phyloP scores from a whole-genome alignment of 2,329 filamentous ascomycete genomes.

The Exophiala lecanii-corni region DNA sequence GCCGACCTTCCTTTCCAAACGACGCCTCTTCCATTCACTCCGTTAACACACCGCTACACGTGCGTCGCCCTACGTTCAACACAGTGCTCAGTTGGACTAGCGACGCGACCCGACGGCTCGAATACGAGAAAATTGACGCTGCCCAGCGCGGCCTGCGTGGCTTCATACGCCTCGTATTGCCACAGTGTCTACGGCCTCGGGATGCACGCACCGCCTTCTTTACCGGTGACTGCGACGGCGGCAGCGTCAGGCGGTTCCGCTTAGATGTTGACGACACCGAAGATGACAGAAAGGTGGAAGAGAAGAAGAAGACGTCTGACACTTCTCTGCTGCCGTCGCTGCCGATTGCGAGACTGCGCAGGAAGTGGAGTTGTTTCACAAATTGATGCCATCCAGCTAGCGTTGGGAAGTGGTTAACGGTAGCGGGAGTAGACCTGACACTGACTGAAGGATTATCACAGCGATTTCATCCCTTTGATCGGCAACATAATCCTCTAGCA shows the following conservation, averaged over 20 bases:
- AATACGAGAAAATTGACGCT: constrained; percentile 52
- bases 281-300: constrained; percentile 26
- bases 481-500: no score
- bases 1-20: no score
- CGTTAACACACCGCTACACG: no score
- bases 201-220: constrained; percentile 38
- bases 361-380: no score
- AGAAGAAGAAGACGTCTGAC: constrained; percentile 1
- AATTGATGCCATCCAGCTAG: no score
- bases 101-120: constrained; percentile 38
- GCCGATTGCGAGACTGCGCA: no score
- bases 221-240: constrained; percentile 39
- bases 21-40: background rate
- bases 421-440: no score
- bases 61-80: constrained; percentile 28
- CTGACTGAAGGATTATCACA: no score
- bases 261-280: constrained; percentile 42
- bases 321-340: no score
- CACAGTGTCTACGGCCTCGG: constrained; percentile 36
- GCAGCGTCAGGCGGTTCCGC: constrained; percentile 42
- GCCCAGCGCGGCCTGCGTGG: constrained; percentile 40
- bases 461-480: no score
- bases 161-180: constrained; percentile 39
- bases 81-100: constrained; percentile 47
- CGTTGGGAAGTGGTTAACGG: no score